phyloP scores from a whole-genome alignment of 768 basidiomycete genomes.

The Lactifluus piperatus region DNA sequence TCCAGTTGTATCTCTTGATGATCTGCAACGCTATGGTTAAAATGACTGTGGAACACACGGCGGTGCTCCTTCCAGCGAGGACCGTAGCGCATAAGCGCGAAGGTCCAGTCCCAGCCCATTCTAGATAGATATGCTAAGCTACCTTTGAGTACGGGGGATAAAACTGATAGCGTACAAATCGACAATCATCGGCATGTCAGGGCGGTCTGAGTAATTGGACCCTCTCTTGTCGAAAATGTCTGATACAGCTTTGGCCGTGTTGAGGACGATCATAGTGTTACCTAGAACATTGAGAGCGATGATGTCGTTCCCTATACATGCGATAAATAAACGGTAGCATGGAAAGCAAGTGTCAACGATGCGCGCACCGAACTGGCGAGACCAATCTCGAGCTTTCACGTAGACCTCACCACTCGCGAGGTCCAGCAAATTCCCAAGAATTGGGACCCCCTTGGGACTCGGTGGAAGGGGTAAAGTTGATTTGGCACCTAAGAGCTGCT shows the following conservation, averaged over 20 bases:
- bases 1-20: slow-evolving; percentile 16
- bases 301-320: slow-evolving; percentile 11
- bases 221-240: slow-evolving; percentile 23
- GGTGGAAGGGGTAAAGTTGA: slow-evolving; percentile 19
- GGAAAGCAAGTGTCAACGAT: background rate
- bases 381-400: slow-evolving; percentile 21
- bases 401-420: slow-evolving; percentile 19
- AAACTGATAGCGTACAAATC: slow-evolving; percentile 16
- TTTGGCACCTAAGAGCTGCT: slow-evolving; percentile 1
- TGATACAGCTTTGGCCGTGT: slow-evolving; percentile 19
- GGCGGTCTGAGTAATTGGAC: slow-evolving; percentile 23
- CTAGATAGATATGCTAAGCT: slow-evolving; percentile 3
- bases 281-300: slow-evolving; percentile 19
- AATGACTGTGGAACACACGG: slow-evolving; percentile 21
- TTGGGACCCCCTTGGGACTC: slow-evolving; percentile 19
- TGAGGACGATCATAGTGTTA: slow-evolving; percentile 19
- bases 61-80: slow-evolving; percentile 21
- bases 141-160: too few relatives aligned
- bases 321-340: background rate
- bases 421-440: slow-evolving; percentile 24
- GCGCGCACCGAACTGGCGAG: slow-evolving; percentile 21
- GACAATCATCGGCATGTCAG: slow-evolving; percentile 20
- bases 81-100: slow-evolving; percentile 22
- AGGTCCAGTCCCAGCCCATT: slow-evolving; percentile 23
- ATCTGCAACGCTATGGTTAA: slow-evolving; percentile 14